Conservation (phyloP, 2,329 filamentous ascomycete species). For the Xylaria sp. region DNA sequence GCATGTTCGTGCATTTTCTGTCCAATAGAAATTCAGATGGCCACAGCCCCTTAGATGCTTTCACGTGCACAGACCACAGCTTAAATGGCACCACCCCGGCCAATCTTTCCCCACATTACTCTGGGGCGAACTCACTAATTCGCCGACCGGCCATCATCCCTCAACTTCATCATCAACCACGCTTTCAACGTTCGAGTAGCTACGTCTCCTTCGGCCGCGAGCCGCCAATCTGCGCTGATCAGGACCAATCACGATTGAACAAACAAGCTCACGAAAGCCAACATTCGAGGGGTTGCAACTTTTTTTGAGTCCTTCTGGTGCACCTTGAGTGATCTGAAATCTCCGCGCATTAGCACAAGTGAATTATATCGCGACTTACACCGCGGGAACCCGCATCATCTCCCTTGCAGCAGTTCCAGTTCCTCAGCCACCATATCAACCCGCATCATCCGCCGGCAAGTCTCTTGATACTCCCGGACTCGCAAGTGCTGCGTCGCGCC, state of each 20-base stretch:
- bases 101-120: background rate
- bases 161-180: constrained; percentile 19
- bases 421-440: background rate
- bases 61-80: constrained; percentile 15
- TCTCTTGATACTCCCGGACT: background rate
- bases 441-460: background rate
- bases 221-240: background rate
- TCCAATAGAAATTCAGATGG: constrained; percentile 15
- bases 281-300: background rate
- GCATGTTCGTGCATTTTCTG: background rate
- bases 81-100: constrained; percentile 10
- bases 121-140: constrained; percentile 19
- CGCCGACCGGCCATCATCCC: constrained; percentile 19
- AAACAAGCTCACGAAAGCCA: background rate
- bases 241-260: background rate
- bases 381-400: background rate
- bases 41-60: background rate
- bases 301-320: background rate
- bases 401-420: background rate
- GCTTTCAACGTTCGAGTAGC: background rate
- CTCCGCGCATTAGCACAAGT: background rate
- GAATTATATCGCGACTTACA: constrained; percentile 11
- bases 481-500: background rate
- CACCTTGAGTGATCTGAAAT: background rate
- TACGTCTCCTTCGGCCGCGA: background rate